Evolutionary conservation across 2,329 filamentous ascomycete genomes (phyloP), one percentile per base, ranked within the genome.

Genomic region (Pseudogymnoascus sp.): DNA sequence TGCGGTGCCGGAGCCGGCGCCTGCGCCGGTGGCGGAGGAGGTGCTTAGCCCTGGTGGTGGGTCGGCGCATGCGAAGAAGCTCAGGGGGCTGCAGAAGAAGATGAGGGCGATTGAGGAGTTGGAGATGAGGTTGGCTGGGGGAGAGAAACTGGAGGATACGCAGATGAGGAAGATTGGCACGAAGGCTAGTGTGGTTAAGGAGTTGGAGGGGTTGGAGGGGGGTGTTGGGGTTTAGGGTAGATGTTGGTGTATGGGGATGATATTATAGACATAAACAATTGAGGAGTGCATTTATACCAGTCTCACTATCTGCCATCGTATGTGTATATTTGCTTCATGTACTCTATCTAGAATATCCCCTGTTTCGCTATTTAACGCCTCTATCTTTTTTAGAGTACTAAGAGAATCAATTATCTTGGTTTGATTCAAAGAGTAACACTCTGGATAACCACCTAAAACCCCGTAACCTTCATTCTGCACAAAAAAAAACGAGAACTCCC

Each of bases 121-220:
- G 66, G 96, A 97, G 81, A 97, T 97, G 93, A 87, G 95, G 63
- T 87, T 93, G 68, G 95, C 93, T 2, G 88, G 89, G 35, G 93
- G 93, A 4, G 95, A 99, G 82, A 97, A 97, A 82, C 80, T 99
- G 65, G 95, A 99, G 79, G 93, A 97, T 73, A 99, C 95, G 33
- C 95, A 99, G 79, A 87, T 99, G 77, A 96, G 96, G 83, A 99
- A 99, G 84, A 99, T 99, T 70, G 84, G 86, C 63, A 97, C 92
- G 21, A 96, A 97, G 79, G 80, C 87, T 59, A 78, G 83, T 15
- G 93, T 99, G 64, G 82, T 93, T 66, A 91, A 89, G 77, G 95
- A 99, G 78, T 79, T 99, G 65, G 84, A 89, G 33, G 61, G 69
- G n/a, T 65, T 74, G 42, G 72, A 73, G 33, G 46, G 10, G 19